Percentiles rank a stretch among this genome's conserved stretches.
These are phyloP conservation scores for Populus tomentosa DNA, from an alignment of 441 rosid genomes.

Conservation along the genomic window DNA sequence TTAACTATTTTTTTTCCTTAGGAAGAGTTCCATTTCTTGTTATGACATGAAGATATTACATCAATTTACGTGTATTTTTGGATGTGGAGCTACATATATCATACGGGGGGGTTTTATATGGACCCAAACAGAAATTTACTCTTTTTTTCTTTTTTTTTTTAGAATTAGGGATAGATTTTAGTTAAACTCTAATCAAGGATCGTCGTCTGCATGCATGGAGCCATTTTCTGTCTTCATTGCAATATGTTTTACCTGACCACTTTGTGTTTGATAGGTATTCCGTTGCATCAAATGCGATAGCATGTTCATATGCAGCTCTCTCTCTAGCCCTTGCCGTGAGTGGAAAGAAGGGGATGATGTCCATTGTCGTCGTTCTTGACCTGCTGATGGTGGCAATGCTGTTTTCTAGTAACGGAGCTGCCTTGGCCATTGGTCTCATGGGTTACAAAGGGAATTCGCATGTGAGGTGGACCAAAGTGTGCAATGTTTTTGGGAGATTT, in stretches of 20 bases:
- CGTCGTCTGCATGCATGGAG: no score
- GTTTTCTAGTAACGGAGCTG: conserved; percentile 58
- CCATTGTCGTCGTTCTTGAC: conserved; percentile 34
- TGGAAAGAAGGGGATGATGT: conserved; percentile 24
- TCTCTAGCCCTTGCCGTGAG: conserved; percentile 32
- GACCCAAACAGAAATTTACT: no score
- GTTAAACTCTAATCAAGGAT: no score
- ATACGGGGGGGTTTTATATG: no score
- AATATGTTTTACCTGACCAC: background rate
- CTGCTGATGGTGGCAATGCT: conserved; percentile 49
- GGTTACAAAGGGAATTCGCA: conserved; percentile 68
- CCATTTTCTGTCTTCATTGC: no score
- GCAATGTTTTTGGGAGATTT: conserved; percentile 50
- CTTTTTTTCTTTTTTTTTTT: no score
- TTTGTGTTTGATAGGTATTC: conserved; percentile 34
- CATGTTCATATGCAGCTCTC: conserved; percentile 50
- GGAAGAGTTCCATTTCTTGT: no score
- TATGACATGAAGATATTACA: no score
- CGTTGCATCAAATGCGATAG: conserved; percentile 54
- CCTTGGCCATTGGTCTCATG: conserved; percentile 51
- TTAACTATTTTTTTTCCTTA: no score
- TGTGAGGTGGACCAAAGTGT: conserved; percentile 59
- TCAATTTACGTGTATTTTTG: no score
- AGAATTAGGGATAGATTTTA: no score
- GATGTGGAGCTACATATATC: no score